A percentile compares a stretch with the other conserved stretches of the same genome.
Conservation (phyloP, 306 rosid species). For the Senna tora region DNA sequence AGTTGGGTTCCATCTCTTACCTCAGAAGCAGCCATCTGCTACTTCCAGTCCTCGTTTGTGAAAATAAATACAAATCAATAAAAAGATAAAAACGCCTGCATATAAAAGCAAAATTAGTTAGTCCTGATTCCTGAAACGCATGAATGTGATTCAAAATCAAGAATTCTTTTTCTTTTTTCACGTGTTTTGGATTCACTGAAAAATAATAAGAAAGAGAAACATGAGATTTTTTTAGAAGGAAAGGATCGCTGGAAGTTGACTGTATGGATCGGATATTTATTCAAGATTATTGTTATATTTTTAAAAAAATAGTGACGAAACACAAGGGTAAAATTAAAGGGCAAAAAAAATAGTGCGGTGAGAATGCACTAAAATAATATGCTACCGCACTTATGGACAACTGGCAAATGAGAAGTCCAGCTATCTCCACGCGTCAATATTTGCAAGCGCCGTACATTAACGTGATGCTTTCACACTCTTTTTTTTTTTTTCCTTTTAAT, state of each 20-base stretch:
- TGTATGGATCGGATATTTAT: not conserved
- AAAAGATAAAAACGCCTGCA: conserved; percentile 17
- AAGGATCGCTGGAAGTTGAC: not conserved
- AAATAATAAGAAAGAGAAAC: not conserved
- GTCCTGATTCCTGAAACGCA: conserved; percentile 22
- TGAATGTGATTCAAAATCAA: conserved; percentile 13
- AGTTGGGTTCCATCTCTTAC: conserved; percentile 44
- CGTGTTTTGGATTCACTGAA: not conserved
- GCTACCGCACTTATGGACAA: conserved; percentile 33
- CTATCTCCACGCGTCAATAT: conserved; percentile 44
- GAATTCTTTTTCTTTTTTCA: not conserved
- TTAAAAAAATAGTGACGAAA: not conserved
- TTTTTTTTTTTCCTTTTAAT: not conserved
- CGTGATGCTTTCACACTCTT: conserved; percentile 30
- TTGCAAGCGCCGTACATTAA: conserved; percentile 26
- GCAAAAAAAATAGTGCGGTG: not conserved
- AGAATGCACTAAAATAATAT: conserved; percentile 16
- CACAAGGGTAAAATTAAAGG: conserved; percentile 33
- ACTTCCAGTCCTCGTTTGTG: conserved; percentile 21
- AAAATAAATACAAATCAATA: conserved; percentile 5
- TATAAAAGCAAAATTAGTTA: conserved; percentile 24
- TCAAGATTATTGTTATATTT: not conserved
- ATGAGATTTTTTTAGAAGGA: not conserved
- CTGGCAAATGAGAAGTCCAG: conserved; percentile 45
- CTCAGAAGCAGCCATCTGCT: conserved; percentile 64